These are phyloP conservation scores for Chalciporus piperatus DNA, from an alignment of 768 basidiomycete species.

Conservation along the genomic window DNA sequence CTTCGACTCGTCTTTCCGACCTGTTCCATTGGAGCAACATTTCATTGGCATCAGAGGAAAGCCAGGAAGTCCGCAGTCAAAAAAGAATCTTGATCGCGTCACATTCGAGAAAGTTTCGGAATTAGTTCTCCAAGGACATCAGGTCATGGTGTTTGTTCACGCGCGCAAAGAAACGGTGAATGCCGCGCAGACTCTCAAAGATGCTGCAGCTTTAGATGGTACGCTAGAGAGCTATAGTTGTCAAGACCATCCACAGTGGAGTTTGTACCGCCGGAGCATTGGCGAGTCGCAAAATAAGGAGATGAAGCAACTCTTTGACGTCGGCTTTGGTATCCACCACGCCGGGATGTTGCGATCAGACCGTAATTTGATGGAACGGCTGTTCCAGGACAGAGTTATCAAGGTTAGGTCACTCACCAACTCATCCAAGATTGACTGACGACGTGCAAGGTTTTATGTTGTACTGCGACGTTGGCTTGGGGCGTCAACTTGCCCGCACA, in stretches of 20 bases:
- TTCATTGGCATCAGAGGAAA: constrained; percentile 94
- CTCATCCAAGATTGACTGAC: neutral
- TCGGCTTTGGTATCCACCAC: constrained; percentile 96
- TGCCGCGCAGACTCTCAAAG: constrained; percentile 75
- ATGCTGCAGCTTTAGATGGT: constrained; percentile 71
- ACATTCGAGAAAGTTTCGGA: constrained; percentile 89
- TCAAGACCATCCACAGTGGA: constrained; percentile 75
- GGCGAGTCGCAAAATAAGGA: constrained; percentile 88
- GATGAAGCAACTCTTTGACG: constrained; percentile 91
- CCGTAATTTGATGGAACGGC: constrained; percentile 89
- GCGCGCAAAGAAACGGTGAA: constrained; percentile 98
- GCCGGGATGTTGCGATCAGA: constrained; percentile 96
- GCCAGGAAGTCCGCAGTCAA: constrained; percentile 64
- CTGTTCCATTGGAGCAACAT: constrained; percentile 95
- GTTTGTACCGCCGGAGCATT: constrained; percentile 73
- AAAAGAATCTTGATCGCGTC: constrained; percentile 83
- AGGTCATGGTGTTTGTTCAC: constrained; percentile 99
- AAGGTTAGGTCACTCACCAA: constrained; percentile 54
- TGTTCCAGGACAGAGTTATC: constrained; percentile 89
- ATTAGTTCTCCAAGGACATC: constrained; percentile 87
- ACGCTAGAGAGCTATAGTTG: constrained; percentile 76
- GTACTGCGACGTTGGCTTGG: constrained; percentile 98
- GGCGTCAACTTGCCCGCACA: constrained; percentile 99
- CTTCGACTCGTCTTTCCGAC: constrained; percentile 96
- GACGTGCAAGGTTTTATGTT: constrained; percentile 78